phyloP scores from a whole-genome alignment of 257 asterid genomes.

The Perilla frutescens region DNA sequence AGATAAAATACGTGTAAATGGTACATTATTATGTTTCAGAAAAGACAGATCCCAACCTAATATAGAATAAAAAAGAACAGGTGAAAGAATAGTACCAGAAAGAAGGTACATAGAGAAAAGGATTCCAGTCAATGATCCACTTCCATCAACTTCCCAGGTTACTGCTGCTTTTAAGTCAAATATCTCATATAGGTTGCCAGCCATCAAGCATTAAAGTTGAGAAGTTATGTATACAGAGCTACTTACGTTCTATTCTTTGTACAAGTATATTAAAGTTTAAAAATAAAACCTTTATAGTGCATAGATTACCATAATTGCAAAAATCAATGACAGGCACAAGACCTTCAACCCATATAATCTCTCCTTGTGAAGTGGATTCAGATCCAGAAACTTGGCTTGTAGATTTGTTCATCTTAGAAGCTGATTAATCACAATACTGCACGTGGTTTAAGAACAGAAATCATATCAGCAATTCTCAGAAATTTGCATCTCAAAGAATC shows the following conservation, averaged over 20 bases:
- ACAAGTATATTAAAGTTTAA: no score
- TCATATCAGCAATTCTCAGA: no score
- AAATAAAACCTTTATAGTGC: no score
- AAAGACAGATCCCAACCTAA: conserved; percentile 19
- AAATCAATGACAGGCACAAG: conserved; percentile 98
- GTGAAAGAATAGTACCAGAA: conserved; percentile 32
- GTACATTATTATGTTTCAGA: neutral
- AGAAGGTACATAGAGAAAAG: no score
- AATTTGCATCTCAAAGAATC: no score
- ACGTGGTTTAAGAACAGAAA: no score
- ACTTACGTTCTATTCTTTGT: no score
- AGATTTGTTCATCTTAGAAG: conserved; percentile 33
- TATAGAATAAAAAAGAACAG: conserved; percentile 12
- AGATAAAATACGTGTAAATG: conserved; percentile 1
- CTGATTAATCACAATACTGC: no score
- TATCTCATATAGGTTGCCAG: neutral
- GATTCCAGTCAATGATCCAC: no score
- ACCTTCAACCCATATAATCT: conserved; percentile 84
- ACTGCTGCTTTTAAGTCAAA: no score
- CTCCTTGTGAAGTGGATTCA: conserved; percentile 52
- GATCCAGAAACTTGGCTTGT: conserved; percentile 52
- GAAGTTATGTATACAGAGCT: neutral
- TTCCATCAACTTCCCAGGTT: no score
- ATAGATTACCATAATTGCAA: conserved; percentile 95
- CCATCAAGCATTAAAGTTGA: conserved; percentile 3